Evolutionary conservation across 2,329 filamentous ascomycete genomes (phyloP).

Genomic region (Eutypella sp.): DNA sequence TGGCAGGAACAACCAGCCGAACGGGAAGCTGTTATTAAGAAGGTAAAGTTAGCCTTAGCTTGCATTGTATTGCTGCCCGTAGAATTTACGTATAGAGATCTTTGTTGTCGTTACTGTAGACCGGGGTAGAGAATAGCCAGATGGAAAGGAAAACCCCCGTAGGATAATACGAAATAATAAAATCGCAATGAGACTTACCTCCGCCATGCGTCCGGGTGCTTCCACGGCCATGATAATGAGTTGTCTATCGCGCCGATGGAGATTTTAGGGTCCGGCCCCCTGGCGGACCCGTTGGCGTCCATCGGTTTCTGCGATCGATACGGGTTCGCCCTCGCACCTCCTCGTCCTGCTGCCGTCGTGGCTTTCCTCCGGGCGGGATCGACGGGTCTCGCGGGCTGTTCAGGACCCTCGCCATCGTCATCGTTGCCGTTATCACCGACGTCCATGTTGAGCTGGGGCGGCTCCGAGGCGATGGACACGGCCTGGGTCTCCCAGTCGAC

Average conservation of each 20-base stretch:
- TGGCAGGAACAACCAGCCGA: conserved; percentile 96
- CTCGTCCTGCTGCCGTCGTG: too few species aligned
- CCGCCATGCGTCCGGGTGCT: conserved; percentile 86
- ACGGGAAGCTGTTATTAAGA: conserved; percentile 78
- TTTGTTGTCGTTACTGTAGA: too few species aligned
- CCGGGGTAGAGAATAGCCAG: too few species aligned
- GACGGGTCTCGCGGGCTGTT: conserved; percentile 57
- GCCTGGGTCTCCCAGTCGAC: conserved; percentile 80
- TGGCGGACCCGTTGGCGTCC: conserved; percentile 59
- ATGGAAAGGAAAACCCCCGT: too few species aligned
- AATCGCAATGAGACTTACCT: conserved; percentile 33
- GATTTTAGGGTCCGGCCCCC: conserved; percentile 53
- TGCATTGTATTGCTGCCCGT: too few species aligned
- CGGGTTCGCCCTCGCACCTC: conserved; percentile 49
- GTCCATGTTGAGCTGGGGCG: conserved; percentile 62
- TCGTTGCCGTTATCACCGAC: conserved; percentile 40
- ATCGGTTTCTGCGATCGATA: conserved; percentile 81
- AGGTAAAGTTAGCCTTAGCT: too few species aligned
- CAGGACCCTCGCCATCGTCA: conserved; percentile 26
- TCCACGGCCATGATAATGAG: conserved; percentile 97
- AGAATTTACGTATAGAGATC: too few species aligned
- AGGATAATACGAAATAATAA: too few species aligned
- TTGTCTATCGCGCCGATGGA: conserved; percentile 94
- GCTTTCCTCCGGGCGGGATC: conserved; percentile 39
- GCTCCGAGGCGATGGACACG: conserved; percentile 82